Percentiles rank a stretch among this genome's conserved stretches.
Conservation (phyloP, 768 basidiomycete genomes). For the Asterophora lycoperdoides region DNA sequence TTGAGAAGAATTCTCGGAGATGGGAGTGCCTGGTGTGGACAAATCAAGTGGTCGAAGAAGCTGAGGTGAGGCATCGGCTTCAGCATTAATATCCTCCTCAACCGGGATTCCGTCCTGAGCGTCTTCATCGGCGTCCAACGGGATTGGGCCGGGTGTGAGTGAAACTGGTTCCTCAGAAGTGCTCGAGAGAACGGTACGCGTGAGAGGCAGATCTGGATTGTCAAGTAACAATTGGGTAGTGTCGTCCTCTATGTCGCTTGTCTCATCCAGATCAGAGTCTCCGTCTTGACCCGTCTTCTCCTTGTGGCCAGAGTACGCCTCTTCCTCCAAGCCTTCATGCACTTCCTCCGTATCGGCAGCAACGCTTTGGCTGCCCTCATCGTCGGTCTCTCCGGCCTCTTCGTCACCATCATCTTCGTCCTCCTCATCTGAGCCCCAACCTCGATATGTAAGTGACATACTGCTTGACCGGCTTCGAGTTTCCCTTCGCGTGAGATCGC, state of each 20-base stretch:
- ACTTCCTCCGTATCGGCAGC: constrained; percentile 28
- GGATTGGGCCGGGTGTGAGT: background rate
- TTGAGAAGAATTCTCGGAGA: too few relatives aligned
- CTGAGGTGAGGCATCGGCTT: constrained; percentile 2
- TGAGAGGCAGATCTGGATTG: background rate
- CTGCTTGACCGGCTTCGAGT: constrained; percentile 56
- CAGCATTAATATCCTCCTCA: constrained; percentile 4
- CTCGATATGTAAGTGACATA: constrained; percentile 30
- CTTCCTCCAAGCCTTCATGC: constrained; percentile 26
- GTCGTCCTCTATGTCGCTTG: constrained; percentile 12
- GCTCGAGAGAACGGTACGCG: background rate
- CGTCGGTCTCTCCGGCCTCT: constrained; percentile 25
- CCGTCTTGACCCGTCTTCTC: constrained; percentile 5
- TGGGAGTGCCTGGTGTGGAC: background rate
- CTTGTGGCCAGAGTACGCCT: background rate
- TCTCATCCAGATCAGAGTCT: background rate
- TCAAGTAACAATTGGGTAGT: constrained; percentile 16
- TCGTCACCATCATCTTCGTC: constrained; percentile 36
- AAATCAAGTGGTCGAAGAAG: background rate
- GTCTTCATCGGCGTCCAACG: constrained; percentile 6
- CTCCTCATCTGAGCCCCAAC: constrained; percentile 35
- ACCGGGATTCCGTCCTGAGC: constrained; percentile 4
- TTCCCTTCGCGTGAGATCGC: constrained; percentile 55
- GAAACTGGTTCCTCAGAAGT: background rate
- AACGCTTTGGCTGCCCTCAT: constrained; percentile 19